These are phyloP conservation scores for Blastobotrys serpentis DNA, from an alignment of 1,139 yeast species.

Conservation along the genomic window DNA sequence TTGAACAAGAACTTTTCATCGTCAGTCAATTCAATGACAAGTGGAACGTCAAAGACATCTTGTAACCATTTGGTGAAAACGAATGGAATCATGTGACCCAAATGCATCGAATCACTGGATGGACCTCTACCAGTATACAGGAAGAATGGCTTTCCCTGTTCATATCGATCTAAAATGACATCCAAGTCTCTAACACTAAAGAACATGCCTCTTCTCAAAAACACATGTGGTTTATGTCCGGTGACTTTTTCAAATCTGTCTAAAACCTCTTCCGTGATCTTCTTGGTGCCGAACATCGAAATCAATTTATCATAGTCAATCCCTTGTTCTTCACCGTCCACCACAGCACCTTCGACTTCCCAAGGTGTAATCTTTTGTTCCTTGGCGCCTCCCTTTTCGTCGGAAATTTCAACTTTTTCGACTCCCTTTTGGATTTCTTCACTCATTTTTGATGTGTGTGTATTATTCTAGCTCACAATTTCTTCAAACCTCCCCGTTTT, in stretches of 20 bases:
- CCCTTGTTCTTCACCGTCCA: conserved; percentile 83
- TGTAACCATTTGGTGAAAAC: conserved; percentile 97
- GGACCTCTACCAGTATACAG: conserved; percentile 99
- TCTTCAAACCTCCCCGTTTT: too few relatives aligned
- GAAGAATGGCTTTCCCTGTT: conserved; percentile 93
- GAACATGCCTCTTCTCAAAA: conserved; percentile 86
- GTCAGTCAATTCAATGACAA: conserved; percentile 92
- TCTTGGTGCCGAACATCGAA: conserved; percentile 81
- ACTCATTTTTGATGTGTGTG: conserved; percentile 6
- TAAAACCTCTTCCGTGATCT: conserved; percentile 68
- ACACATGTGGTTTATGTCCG: conserved; percentile 91
- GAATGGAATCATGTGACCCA: conserved; percentile 97
- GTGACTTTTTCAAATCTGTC: conserved; percentile 75
- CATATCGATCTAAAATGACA: conserved; percentile 80
- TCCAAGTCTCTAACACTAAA: conserved; percentile 88
- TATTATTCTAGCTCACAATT: too few relatives aligned
- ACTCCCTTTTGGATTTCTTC: conserved; percentile 22
- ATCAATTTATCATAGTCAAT: conserved; percentile 90
- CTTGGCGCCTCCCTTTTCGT: conserved; percentile 14
- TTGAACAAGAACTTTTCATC: conserved; percentile 97
- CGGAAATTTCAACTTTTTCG: conserved; percentile 17
- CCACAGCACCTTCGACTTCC: conserved; percentile 99
- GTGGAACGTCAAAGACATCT: conserved; percentile 95
- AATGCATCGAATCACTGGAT: conserved; percentile 88
- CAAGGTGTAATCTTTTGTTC: conserved; percentile 83